phyloP scores from a whole-genome alignment of 2,329 filamentous ascomycete species.

The Fusarium fujikuroi region DNA sequence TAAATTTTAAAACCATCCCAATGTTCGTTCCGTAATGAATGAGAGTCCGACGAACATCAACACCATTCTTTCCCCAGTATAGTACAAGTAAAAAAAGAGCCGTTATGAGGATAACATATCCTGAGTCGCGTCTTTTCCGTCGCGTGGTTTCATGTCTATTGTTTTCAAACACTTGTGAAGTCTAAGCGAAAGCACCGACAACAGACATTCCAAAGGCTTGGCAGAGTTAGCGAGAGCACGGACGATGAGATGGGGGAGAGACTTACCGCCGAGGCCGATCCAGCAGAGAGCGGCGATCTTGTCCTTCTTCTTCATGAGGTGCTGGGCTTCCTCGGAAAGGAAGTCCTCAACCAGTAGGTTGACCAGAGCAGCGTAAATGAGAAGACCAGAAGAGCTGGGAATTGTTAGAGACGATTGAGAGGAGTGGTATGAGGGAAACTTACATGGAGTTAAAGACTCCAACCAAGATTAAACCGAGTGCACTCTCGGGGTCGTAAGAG shows the following conservation, averaged over 20 bases:
- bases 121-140: neutral
- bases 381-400: constrained; percentile 65
- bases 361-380: constrained; percentile 71
- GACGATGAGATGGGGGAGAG: neutral
- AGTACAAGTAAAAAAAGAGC: neutral
- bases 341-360: constrained; percentile 74
- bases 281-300: constrained; percentile 64
- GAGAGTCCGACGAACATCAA: neutral
- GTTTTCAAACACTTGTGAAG: neutral
- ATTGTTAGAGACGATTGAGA: neutral
- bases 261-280: constrained; percentile 62
- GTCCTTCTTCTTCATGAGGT: constrained; percentile 61
- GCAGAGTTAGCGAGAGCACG: neutral
- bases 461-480: constrained; percentile 71
- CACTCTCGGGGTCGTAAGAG: constrained; percentile 70
- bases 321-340: constrained; percentile 65
- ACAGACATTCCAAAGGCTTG: constrained; percentile 34
- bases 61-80: neutral
- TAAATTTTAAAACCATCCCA: neutral
- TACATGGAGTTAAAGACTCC: constrained; percentile 74
- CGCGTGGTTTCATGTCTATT: constrained; percentile 5
- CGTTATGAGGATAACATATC: neutral
- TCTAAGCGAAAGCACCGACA: constrained; percentile 32
- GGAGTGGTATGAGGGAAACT: constrained; percentile 30
- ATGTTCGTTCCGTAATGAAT: neutral